Percentiles rank a stretch among this genome's conserved stretches.
Evolutionary conservation across 1,284 basidiomycete genomes (phyloP).

Genomic region (Microbotryum scabiosae): DNA sequence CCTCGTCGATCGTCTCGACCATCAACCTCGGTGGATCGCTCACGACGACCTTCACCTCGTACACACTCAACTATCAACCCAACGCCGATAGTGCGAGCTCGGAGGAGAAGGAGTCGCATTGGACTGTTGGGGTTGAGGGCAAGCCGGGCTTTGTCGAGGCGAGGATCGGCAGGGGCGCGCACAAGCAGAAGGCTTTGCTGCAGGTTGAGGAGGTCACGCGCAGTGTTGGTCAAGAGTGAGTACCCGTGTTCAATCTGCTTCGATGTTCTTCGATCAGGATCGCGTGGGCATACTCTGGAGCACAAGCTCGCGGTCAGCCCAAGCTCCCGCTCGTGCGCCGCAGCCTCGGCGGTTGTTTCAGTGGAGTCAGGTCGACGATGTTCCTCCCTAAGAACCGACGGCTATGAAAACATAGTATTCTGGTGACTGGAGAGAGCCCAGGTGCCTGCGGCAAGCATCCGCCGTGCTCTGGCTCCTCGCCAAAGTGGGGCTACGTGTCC

Average conservation of each 20-base stretch:
- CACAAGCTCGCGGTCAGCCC: not conserved
- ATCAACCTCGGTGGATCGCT: slow-evolving; percentile 79
- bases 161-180: slow-evolving; percentile 45
- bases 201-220: slow-evolving; percentile 2
- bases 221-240: not conserved
- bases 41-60: slow-evolving; percentile 76
- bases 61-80: slow-evolving; percentile 58
- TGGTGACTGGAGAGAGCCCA: too few relatives aligned
- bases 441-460: too few relatives aligned
- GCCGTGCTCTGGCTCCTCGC: not conserved
- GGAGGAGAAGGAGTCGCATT: slow-evolving; percentile 55
- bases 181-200: slow-evolving; percentile 47
- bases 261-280: not conserved
- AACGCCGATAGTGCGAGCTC: slow-evolving; percentile 44
- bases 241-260: not conserved
- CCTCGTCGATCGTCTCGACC: slow-evolving; percentile 73
- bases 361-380: too few relatives aligned
- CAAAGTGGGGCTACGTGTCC: not conserved
- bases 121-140: slow-evolving; percentile 70
- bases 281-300: too few relatives aligned
- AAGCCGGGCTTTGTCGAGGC: slow-evolving; percentile 53
- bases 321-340: too few relatives aligned
- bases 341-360: too few relatives aligned
- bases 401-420: too few relatives aligned
- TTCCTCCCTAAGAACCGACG: too few relatives aligned